Conservation (phyloP, 306 rosid species). For the Lathyrus oleraceus region DNA sequence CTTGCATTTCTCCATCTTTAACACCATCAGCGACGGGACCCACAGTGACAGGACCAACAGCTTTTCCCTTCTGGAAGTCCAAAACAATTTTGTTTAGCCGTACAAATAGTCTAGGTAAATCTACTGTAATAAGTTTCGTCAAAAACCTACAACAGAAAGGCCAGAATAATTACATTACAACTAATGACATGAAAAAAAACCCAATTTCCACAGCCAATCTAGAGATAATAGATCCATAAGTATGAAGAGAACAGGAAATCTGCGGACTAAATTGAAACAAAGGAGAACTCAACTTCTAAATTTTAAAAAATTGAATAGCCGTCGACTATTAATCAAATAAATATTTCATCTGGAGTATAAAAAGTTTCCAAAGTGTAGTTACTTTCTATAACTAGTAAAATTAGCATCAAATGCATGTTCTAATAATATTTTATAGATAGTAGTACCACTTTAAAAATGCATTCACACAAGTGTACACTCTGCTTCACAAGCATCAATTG, state of each 20-base stretch:
- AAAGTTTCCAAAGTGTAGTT: slow-evolving; percentile 15
- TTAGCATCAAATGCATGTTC: slow-evolving; percentile 14
- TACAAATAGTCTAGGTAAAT: slow-evolving; percentile 87
- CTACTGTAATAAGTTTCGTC: slow-evolving; percentile 92
- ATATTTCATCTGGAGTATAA: slow-evolving; percentile 18
- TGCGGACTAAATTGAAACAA: no score
- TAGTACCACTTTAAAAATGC: slow-evolving; percentile 6
- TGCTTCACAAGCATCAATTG: slow-evolving; percentile 26
- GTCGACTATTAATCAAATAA: background rate
- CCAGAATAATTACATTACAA: slow-evolving; percentile 14
- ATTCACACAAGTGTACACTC: slow-evolving; percentile 22
- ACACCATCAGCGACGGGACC: slow-evolving; percentile 55
- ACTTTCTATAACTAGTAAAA: slow-evolving; percentile 19
- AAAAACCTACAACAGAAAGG: slow-evolving; percentile 67
- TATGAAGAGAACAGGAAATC: background rate
- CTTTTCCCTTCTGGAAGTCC: slow-evolving; percentile 90
- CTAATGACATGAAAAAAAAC: slow-evolving; percentile 14
- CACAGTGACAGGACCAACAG: slow-evolving; percentile 77
- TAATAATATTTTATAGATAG: background rate
- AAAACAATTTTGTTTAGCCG: slow-evolving; percentile 98
- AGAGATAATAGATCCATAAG: slow-evolving; percentile 21
- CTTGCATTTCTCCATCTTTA: slow-evolving; percentile 86
- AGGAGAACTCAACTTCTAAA: background rate
- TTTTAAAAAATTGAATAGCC: background rate
- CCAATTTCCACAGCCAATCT: no score